Conservation (phyloP, 2,329 filamentous ascomycete genomes). For the Alternaria triticimaculans region DNA sequence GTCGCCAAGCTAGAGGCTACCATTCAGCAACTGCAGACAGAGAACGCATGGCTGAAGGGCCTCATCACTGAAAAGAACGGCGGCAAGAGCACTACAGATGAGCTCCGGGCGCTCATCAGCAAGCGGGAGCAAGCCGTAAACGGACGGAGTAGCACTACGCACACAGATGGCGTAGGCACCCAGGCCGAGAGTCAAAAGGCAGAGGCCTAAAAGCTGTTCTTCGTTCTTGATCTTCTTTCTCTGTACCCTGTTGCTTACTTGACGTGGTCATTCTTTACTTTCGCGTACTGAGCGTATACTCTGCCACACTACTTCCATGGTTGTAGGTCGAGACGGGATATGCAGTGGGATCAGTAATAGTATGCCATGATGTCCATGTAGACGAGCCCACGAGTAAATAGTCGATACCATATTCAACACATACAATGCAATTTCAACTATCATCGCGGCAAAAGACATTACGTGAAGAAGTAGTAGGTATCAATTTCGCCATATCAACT, state of each 20-base stretch:
- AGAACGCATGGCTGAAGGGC: slow-evolving; percentile 61
- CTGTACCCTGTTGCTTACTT: neutral
- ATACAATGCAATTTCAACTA: neutral
- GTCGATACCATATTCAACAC: slow-evolving; percentile 7
- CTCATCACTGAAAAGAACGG: slow-evolving; percentile 59
- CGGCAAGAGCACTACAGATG: slow-evolving; percentile 39
- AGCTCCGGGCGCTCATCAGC: slow-evolving; percentile 43
- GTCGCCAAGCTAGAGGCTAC: slow-evolving; percentile 54
- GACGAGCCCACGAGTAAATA: slow-evolving; percentile 5
- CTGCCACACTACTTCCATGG: neutral
- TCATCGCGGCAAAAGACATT: neutral
- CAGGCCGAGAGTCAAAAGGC: slow-evolving; percentile 38
- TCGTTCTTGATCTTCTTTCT: neutral
- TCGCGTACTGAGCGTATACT: neutral
- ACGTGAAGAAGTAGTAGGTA: slow-evolving; percentile 3
- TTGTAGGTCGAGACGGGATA: neutral
- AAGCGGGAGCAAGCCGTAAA: slow-evolving; percentile 42
- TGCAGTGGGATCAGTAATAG: neutral
- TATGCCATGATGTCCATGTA: neutral
- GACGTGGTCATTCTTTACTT: neutral
- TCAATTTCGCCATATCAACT: slow-evolving; percentile 10
- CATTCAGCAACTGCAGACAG: slow-evolving; percentile 59
- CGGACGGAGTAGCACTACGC: slow-evolving; percentile 45
- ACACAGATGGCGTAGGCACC: slow-evolving; percentile 49
- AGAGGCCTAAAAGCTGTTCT: slow-evolving; percentile 35